A percentile compares a stretch with the other conserved stretches of the same genome.
phyloP scores from a whole-genome alignment of 306 rosid species.

The Fagus sylvatica region DNA sequence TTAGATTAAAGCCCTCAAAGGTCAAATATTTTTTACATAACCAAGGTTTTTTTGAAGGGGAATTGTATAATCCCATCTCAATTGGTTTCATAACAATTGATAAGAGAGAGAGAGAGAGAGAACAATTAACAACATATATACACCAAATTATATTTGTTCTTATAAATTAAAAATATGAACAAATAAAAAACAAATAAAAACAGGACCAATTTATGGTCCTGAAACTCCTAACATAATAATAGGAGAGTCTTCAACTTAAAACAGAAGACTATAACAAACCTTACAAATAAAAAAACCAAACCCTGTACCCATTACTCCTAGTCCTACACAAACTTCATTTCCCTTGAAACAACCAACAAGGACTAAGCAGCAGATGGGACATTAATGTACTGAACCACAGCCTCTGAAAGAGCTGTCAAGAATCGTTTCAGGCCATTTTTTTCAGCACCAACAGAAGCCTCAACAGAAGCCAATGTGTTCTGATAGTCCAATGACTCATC shows the following conservation, averaged over 20 bases:
- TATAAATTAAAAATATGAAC: background rate
- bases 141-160: background rate
- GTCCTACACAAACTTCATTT: background rate
- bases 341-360: background rate
- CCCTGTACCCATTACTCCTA: conserved; percentile 1
- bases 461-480: background rate
- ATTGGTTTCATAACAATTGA: too few species aligned
- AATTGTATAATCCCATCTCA: too few species aligned
- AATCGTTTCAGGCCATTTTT: conserved; percentile 8
- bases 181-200: background rate
- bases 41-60: too few species aligned
- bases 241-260: background rate
- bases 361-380: conserved; percentile 60
- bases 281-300: background rate
- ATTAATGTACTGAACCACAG: conserved; percentile 9
- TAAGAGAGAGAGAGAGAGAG: too few species aligned
- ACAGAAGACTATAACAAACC: background rate
- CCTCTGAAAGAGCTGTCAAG: conserved; percentile 22
- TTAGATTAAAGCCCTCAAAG: too few species aligned
- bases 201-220: background rate
- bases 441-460: background rate
- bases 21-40: too few species aligned
- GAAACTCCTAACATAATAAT: background rate
- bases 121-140: too few species aligned
- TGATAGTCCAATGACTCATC: conserved; percentile 63